A percentile compares a stretch with the other conserved stretches of the same genome.
Evolutionary conservation across 1,284 basidiomycete genomes (phyloP).

Genomic region (Spongiforma sp.): DNA sequence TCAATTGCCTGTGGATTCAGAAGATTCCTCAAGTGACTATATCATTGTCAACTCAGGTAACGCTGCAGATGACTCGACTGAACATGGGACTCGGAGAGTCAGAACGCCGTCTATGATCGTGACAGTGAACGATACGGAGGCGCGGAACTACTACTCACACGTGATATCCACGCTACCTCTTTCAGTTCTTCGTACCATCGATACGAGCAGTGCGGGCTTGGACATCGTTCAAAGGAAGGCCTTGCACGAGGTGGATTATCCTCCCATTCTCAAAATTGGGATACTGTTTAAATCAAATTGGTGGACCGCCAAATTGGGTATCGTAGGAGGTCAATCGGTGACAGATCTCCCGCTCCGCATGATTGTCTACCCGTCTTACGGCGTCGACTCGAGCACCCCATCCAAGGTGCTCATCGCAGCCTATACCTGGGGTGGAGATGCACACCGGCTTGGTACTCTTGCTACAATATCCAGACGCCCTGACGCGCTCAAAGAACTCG

Average conservation of each 20-base stretch:
- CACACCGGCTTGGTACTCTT: slow-evolving; percentile 13
- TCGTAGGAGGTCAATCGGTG: slow-evolving; percentile 39
- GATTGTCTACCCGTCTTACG: slow-evolving; percentile 43
- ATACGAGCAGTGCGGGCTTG: slow-evolving; percentile 17
- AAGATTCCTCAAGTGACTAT: background rate
- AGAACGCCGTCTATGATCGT: slow-evolving; percentile 3
- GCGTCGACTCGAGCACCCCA: slow-evolving; percentile 23
- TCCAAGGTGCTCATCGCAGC: slow-evolving; percentile 19
- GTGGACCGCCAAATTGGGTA: slow-evolving; percentile 35
- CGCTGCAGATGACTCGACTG: background rate
- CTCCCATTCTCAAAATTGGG: slow-evolving; percentile 31
- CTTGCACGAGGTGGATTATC: slow-evolving; percentile 5
- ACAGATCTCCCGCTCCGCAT: slow-evolving; percentile 41
- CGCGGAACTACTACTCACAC: slow-evolving; percentile 15
- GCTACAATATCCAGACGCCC: background rate
- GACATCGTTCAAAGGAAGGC: slow-evolving; percentile 21
- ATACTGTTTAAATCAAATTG: slow-evolving; percentile 41
- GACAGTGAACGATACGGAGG: slow-evolving; percentile 7
- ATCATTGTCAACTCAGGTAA: background rate
- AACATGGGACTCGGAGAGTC: background rate
- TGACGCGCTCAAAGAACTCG: slow-evolving; percentile 12
- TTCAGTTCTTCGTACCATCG: slow-evolving; percentile 17
- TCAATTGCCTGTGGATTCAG: too few species aligned
- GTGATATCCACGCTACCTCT: slow-evolving; percentile 26
- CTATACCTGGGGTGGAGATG: slow-evolving; percentile 8